A percentile compares a stretch with the other conserved stretches of the same genome.
phyloP scores from a whole-genome alignment of 768 basidiomycete genomes.

The Porphyrellus cyaneotinctus region DNA sequence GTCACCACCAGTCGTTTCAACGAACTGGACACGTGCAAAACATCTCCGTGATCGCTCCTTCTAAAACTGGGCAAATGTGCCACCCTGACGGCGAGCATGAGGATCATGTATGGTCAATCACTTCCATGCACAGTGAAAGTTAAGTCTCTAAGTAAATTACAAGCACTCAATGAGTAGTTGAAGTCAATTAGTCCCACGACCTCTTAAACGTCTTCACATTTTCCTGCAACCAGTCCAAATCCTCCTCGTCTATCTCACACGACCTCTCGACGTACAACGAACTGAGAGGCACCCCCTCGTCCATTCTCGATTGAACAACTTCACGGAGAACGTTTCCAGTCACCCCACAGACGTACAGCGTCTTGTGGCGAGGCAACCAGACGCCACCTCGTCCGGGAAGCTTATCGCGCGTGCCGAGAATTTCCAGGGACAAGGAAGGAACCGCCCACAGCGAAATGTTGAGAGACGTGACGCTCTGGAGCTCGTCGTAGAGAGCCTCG shows the following conservation, averaged over 20 bases:
- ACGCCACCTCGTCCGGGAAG: not conserved
- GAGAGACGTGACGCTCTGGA: conserved; percentile 43
- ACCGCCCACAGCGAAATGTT: conserved; percentile 36
- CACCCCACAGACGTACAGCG: conserved; percentile 45
- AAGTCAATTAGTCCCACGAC: no score
- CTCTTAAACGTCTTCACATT: conserved; percentile 42
- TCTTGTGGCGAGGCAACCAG: conserved; percentile 50
- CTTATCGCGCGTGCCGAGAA: no score
- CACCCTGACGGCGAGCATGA: no score
- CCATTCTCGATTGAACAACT: conserved; percentile 43
- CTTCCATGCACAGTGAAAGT: no score
- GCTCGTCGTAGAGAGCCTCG: conserved; percentile 42
- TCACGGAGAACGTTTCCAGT: conserved; percentile 38
- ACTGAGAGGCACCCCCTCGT: conserved; percentile 43
- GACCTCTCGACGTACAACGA: conserved; percentile 42
- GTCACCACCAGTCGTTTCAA: no score
- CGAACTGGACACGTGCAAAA: no score
- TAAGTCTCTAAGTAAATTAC: no score
- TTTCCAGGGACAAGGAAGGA: conserved; percentile 25
- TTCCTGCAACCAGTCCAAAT: conserved; percentile 50
- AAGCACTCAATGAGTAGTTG: no score
- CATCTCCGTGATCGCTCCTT: no score
- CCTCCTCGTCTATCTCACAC: conserved; percentile 37
- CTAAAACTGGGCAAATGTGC: no score
- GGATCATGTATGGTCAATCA: no score